A percentile compares a stretch with the other conserved stretches of the same genome.
Conservation (phyloP, 352 stramenopile genomes). For the Phytophthora fragariaefolia region DNA sequence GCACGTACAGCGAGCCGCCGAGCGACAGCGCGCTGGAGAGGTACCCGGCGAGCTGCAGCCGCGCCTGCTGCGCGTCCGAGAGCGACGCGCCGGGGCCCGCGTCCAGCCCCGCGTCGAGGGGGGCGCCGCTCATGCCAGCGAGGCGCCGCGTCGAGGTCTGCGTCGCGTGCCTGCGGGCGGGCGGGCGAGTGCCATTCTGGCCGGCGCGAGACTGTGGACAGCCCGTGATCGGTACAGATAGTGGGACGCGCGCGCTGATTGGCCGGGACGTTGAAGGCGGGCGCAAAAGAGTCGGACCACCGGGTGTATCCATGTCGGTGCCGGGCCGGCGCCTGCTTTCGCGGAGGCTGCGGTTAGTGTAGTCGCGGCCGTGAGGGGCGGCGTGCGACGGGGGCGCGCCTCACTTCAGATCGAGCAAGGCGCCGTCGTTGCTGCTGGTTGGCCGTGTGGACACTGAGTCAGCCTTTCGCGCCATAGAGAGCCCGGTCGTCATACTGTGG, state of each 20-base stretch:
- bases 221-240: slow-evolving; percentile 22
- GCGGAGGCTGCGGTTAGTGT: background rate
- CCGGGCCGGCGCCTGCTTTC: background rate
- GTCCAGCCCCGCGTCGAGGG: slow-evolving; percentile 28
- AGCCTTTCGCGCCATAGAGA: slow-evolving; percentile 25
- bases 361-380: slow-evolving; percentile 9
- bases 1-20: slow-evolving; percentile 66
- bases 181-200: slow-evolving; percentile 4
- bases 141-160: background rate
- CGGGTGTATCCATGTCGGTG: too few species aligned
- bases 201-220: slow-evolving; percentile 14
- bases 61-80: slow-evolving; percentile 29
- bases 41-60: slow-evolving; percentile 55
- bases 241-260: slow-evolving; percentile 11
- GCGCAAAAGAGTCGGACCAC: slow-evolving; percentile 27
- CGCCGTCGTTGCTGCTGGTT: slow-evolving; percentile 21
- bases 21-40: slow-evolving; percentile 63
- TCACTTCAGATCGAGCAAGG: background rate
- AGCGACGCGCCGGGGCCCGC: slow-evolving; percentile 28
- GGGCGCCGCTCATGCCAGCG: slow-evolving; percentile 29
- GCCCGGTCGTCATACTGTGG: slow-evolving; percentile 19
- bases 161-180: background rate
- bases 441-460: slow-evolving; percentile 26
- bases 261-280: slow-evolving; percentile 1
- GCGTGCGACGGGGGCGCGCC: background rate